Evolutionary conservation across 495 filamentous ascomycete species (phyloP).

Genomic region (Talaromyces thailandensis): DNA sequence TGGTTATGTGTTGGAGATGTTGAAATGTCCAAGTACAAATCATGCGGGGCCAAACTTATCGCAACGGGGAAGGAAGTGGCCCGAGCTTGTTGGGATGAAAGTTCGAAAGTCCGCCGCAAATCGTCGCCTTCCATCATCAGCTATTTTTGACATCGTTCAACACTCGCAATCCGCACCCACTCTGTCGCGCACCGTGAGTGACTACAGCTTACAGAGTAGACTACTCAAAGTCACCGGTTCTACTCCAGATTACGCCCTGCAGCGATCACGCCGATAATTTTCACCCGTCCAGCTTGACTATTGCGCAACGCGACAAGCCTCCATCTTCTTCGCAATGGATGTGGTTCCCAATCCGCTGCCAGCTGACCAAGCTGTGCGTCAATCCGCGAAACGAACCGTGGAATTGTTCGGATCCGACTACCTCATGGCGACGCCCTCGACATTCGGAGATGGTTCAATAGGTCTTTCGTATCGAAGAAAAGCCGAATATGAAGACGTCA

Average conservation of each 20-base stretch:
- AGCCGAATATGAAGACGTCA: slow-evolving; percentile 74
- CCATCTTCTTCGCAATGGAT: slow-evolving; percentile 20
- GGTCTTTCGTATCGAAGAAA: slow-evolving; percentile 53
- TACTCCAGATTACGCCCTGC: background rate
- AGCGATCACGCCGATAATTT: background rate
- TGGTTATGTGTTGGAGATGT: background rate
- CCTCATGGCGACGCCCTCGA: slow-evolving; percentile 42
- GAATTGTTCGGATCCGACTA: slow-evolving; percentile 53
- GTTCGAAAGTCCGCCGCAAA: slow-evolving; percentile 1
- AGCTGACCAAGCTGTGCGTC: slow-evolving; percentile 38
- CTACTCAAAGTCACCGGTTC: background rate
- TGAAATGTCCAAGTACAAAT: background rate
- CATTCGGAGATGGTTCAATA: slow-evolving; percentile 28
- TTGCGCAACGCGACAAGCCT: background rate
- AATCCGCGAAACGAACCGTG: slow-evolving; percentile 61
- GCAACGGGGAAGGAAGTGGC: background rate
- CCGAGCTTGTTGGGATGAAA: slow-evolving; percentile 7
- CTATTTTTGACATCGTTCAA: background rate
- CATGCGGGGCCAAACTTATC: background rate
- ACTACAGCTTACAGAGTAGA: background rate
- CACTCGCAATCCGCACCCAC: background rate
- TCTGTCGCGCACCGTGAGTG: background rate
- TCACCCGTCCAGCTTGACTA: background rate
- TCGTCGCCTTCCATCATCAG: background rate
- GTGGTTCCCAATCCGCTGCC: slow-evolving; percentile 19